phyloP scores from a whole-genome alignment of 495 filamentous ascomycete species.

The Extremus antarcticus region DNA sequence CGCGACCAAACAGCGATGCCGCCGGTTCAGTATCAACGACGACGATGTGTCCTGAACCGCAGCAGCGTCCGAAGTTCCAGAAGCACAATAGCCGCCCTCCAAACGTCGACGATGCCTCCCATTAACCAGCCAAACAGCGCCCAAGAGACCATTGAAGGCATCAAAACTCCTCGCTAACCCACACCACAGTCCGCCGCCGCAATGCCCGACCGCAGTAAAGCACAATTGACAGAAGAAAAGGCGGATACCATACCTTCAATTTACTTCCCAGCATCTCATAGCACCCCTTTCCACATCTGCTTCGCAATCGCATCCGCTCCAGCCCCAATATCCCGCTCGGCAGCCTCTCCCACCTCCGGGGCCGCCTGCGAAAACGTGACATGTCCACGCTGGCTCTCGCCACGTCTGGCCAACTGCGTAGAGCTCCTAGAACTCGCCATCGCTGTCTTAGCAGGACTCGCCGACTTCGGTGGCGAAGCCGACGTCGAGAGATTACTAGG shows the following conservation, averaged over 20 bases:
- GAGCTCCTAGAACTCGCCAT: constrained; percentile 1
- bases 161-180: constrained; percentile 2
- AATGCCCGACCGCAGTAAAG: too few species aligned
- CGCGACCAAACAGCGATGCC: too few species aligned
- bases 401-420: not conserved
- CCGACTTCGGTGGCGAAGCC: constrained; percentile 4
- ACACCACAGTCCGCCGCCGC: too few species aligned
- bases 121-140: not conserved
- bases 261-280: not conserved
- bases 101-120: not conserved
- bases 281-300: constrained; percentile 9
- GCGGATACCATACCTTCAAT: not conserved
- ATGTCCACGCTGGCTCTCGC: not conserved
- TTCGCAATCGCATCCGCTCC: constrained; percentile 13
- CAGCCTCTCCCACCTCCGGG: not conserved
- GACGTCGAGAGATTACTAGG: constrained; percentile 11
- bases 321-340: not conserved
- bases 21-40: too few species aligned
- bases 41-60: not conserved
- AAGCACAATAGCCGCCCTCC: not conserved
- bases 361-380: constrained; percentile 7
- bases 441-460: constrained; percentile 4
- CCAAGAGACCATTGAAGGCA: not conserved
- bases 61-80: not conserved
- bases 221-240: not conserved